phyloP scores from a whole-genome alignment of 2,329 filamentous ascomycete species.

The Phaeophleospora eucalypticola region DNA sequence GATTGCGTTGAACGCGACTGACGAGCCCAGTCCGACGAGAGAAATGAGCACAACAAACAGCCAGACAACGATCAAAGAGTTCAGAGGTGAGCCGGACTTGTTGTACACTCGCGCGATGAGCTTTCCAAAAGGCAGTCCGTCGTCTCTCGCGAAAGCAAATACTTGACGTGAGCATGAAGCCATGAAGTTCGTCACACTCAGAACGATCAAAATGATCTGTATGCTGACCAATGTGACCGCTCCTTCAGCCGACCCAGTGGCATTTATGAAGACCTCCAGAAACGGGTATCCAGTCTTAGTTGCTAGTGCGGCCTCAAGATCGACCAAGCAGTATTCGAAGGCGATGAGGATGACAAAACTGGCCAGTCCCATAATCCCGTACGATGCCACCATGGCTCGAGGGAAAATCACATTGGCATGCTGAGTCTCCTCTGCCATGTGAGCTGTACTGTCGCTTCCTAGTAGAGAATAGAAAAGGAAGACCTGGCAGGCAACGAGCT shows the following conservation, averaged over 20 bases:
- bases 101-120: conserved; percentile 28
- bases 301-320: conserved; percentile 3
- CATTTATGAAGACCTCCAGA: conserved; percentile 7
- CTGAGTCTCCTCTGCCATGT: conserved; percentile 17
- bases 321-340: conserved; percentile 6
- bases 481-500: conserved; percentile 23
- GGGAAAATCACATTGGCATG: conserved; percentile 15
- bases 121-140: conserved; percentile 33
- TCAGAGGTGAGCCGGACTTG: not conserved
- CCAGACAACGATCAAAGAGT: conserved; percentile 5
- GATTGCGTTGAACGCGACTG: conserved; percentile 11
- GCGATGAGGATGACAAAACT: conserved; percentile 7
- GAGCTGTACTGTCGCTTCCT: conserved; percentile 10
- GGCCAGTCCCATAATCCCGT: not conserved
- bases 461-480: not conserved
- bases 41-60: conserved; percentile 10
- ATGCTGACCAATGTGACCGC: not conserved
- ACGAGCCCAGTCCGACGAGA: conserved; percentile 9
- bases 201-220: conserved; percentile 2
- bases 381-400: conserved; percentile 20
- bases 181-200: conserved; percentile 27
- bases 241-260: conserved; percentile 2
- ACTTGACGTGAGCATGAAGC: conserved; percentile 41
- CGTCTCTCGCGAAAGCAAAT: conserved; percentile 42
- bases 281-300: not conserved